A percentile compares a stretch with the other conserved stretches of the same genome.
These are phyloP conservation scores for Amanita phalloides DNA, from an alignment of 768 basidiomycete genomes.

Conservation along the genomic window DNA sequence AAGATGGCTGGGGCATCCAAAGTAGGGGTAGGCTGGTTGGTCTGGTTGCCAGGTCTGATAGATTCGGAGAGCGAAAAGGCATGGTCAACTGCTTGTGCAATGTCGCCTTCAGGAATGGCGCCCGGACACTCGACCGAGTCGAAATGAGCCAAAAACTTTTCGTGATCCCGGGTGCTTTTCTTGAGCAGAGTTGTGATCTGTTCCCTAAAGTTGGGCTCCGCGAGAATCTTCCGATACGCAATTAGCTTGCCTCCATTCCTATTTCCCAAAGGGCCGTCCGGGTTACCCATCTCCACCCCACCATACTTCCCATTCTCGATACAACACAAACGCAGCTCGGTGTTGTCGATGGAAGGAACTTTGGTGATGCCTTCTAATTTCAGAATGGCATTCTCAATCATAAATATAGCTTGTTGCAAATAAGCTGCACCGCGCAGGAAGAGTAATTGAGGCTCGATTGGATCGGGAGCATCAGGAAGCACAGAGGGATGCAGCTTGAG, in stretches of 20 bases:
- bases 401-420: slow-evolving; percentile 64
- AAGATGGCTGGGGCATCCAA: slow-evolving; percentile 49
- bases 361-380: slow-evolving; percentile 61
- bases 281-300: slow-evolving; percentile 78
- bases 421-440: slow-evolving; percentile 81
- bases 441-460: slow-evolving; percentile 75
- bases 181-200: slow-evolving; percentile 48
- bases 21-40: slow-evolving; percentile 18
- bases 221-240: slow-evolving; percentile 55
- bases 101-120: slow-evolving; percentile 24
- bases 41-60: slow-evolving; percentile 50
- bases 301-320: slow-evolving; percentile 69
- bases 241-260: slow-evolving; percentile 44
- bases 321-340: slow-evolving; percentile 69
- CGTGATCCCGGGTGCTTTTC: slow-evolving; percentile 78
- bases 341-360: slow-evolving; percentile 47
- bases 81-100: slow-evolving; percentile 48
- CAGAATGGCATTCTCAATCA: slow-evolving; percentile 67
- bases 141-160: slow-evolving; percentile 76
- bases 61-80: slow-evolving; percentile 64
- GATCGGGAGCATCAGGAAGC: slow-evolving; percentile 71
- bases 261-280: slow-evolving; percentile 65
- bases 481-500: slow-evolving; percentile 60
- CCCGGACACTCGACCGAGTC: slow-evolving; percentile 50
- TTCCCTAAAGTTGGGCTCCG: slow-evolving; percentile 44